Evolutionary conservation across 495 filamentous ascomycete genomes (phyloP).

Genomic region (Penicillium daleae): DNA sequence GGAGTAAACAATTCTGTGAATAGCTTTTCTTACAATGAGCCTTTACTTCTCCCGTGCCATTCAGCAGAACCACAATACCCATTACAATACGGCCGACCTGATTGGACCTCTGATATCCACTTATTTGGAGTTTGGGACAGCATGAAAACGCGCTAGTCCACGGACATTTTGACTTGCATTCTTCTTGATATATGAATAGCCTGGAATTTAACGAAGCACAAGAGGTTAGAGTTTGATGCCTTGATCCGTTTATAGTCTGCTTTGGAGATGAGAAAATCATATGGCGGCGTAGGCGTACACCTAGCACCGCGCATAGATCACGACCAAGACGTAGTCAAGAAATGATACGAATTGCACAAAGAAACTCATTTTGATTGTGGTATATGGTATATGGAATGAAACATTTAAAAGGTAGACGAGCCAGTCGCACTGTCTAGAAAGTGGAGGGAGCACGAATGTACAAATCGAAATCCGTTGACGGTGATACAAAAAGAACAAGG

Average conservation of each 20-base stretch:
- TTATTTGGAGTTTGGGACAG: conserved; percentile 3
- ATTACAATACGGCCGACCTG: conserved; percentile 3
- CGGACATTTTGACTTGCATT: conserved; percentile 11
- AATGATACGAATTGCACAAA: neutral
- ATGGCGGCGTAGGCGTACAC: conserved; percentile 6
- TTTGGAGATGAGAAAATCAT: neutral
- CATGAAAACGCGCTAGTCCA: conserved; percentile 3
- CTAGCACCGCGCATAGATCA: conserved; percentile 3
- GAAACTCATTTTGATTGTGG: neutral
- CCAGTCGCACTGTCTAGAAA: neutral
- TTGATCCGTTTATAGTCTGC: conserved; percentile 3
- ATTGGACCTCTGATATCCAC: conserved; percentile 14
- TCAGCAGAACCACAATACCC: conserved; percentile 11
- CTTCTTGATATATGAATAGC: neutral
- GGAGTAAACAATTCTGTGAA: conserved; percentile 15
- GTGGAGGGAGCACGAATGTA: neutral
- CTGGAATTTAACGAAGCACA: conserved; percentile 7
- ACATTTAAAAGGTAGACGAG: neutral
- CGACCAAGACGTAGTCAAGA: conserved; percentile 14
- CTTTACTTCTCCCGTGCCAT: neutral
- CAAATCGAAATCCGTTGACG: conserved; percentile 21
- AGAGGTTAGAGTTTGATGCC: conserved; percentile 3
- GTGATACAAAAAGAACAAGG: conserved; percentile 26
- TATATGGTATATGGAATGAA: neutral
- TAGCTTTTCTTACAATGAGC: neutral